These are phyloP conservation scores for Suillus clintonianus DNA, from an alignment of 768 basidiomycete species.

Conservation along the genomic window DNA sequence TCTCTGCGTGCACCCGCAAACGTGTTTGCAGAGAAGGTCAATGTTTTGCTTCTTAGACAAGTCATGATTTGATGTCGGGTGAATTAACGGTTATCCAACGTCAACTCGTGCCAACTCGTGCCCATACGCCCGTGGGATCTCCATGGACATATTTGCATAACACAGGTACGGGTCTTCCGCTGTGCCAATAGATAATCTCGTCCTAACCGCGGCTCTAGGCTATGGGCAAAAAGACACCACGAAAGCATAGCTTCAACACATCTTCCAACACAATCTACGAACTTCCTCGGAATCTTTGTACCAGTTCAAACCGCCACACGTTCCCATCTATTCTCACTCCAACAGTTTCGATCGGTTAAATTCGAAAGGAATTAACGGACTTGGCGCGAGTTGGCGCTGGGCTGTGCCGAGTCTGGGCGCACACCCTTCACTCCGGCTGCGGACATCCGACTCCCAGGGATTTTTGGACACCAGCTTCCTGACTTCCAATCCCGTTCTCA, in stretches of 20 bases:
- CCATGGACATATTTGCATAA: not conserved
- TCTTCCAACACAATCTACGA: not conserved
- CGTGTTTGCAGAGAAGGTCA: not conserved
- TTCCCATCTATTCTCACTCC: not conserved
- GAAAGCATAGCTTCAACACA: not conserved
- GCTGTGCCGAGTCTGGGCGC: not conserved
- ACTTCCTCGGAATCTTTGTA: not conserved
- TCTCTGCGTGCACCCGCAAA: not conserved
- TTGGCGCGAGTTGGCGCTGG: not conserved
- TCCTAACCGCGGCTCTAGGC: not conserved
- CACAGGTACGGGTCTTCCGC: not conserved
- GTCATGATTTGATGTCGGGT: slow-evolving; percentile 4
- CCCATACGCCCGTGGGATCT: slow-evolving; percentile 1
- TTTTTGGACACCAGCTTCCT: not conserved
- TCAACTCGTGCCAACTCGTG: not conserved
- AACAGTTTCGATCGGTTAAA: not conserved
- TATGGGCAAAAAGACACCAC: not conserved
- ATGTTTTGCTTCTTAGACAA: not conserved
- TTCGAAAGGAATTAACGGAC: slow-evolving; percentile 2
- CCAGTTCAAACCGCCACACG: not conserved
- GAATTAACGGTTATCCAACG: not conserved
- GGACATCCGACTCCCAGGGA: not conserved
- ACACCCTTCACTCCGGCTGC: slow-evolving; percentile 4
- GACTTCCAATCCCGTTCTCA: slow-evolving; percentile 1
- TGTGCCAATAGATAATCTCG: not conserved